Base-by-base conservation (phyloP, 2,329 filamentous ascomycete genomes). In the Esteya vermicola region DNA sequence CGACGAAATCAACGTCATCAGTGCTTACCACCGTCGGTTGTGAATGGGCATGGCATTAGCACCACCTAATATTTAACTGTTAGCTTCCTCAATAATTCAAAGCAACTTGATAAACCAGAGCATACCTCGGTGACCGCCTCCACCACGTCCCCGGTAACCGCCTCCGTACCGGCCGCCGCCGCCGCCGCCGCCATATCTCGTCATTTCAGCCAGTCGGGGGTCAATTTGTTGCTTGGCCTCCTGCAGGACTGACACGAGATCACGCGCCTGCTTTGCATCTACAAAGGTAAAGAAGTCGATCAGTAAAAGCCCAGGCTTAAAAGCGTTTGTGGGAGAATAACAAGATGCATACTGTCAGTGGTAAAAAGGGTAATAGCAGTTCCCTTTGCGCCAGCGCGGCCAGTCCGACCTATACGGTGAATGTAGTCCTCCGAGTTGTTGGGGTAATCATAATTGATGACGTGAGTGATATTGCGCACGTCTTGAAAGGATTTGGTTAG, bases 381-480 rank as follows among this genome's bases (percentile, higher is more conserved):
- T 67, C 91, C 91, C 50, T 81, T 85, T 56, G 81, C 81, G 67
- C 91, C 91, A 58, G 91, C 89, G 71, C 89, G 84, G 54, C 91
- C 89, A 54, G 91, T 96, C 67, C 91, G 83, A 55, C 91, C 91
- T 62, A 89, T 91, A 62, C 91, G 83, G 60, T 95, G 91, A 52
- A 96, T 93, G 57, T 96, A 96, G 59, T 96, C 89, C 69, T 98
- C 91, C 56, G 91, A 78, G 66, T 96, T 96, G 72, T 96, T 96
- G 63, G 89, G 89, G 67, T 96, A 96, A 64, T 96, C 91, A 84
- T 96, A 95, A 79, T 96, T 96, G 69, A 98, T 76, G 67, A 98
- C 91, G 70, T 98, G 91, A 67, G 91, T 96, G 71, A 98, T 98
- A 75, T 98, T 93, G 32, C 88, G 89, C 72, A 98, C 91, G 82